Evolutionary conservation across 352 stramenopile genomes (phyloP), one percentile per base, ranked within the genome.

Genomic region (Phytophthora ohioensis): DNA sequence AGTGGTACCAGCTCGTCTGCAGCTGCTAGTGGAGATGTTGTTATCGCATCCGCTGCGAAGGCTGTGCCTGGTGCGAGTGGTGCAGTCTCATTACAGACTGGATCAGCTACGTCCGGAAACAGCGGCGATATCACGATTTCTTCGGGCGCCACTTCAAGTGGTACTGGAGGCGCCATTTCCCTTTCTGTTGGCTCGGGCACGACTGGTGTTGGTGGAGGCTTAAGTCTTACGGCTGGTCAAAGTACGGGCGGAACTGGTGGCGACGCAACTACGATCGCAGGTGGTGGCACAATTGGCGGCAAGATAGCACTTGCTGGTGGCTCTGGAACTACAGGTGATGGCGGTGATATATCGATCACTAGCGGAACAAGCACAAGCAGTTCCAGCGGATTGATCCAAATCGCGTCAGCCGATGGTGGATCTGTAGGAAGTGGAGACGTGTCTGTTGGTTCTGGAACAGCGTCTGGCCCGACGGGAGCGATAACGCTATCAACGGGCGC

Each of bases 301-400:
- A 68, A 74, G 49, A 43, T 74, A 15, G 77, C 45, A 46, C 52
- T 92, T 30, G 54, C 60, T 10, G 74, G 76, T 43, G 84, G 84
- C 11, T 51, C 60, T 48, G 81, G 79, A 4, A 78, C 66, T 34
- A 77, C 75, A 57, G 71, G 73, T 38, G 46, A 60, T 3, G 84
- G 84, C 53, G 84, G 84, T 32, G 63, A 63, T 7, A 65, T 92
- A 38, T 42, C 67, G 21, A 71, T 92, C 9, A 80, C 68, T 32
- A 88, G 73, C 48, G 84, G 84, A 17, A 63, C 57, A 31, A 79
- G 67, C 52, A 64, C 53, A 47, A 49, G 61, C 32, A 71, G 67
- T 11, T 72, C 57, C 3, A 79, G 71, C 41, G 71, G 71, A n/a
- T 45, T 46, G 13, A 52, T 75, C 45, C 52, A 64, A 61, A 67